Conservation (phyloP, 371 early-diverging fungal species). For the Scutellospora calospora region DNA sequence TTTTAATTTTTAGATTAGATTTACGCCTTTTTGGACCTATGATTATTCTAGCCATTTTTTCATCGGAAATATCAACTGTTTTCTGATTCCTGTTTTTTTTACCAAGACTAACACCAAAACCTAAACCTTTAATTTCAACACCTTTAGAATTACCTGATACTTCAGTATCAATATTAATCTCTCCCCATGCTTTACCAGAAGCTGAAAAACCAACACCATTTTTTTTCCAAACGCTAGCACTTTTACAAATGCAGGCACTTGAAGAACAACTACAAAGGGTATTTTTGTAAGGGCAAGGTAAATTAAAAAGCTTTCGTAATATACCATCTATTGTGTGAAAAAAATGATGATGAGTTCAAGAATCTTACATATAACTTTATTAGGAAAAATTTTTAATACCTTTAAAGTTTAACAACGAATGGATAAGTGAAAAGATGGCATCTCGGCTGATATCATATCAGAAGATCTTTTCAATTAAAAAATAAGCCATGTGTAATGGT, state of each 20-base stretch:
- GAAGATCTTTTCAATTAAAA: too few relatives aligned
- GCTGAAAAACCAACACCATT: too few relatives aligned
- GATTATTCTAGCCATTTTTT: conserved; percentile 19
- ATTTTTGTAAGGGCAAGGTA: too few relatives aligned
- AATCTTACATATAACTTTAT: background rate
- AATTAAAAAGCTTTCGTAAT: background rate
- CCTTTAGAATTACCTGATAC: too few relatives aligned
- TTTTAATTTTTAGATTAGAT: conserved; percentile 6
- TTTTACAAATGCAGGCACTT: too few relatives aligned
- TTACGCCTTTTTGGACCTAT: background rate
- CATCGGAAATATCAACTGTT: conserved; percentile 12
- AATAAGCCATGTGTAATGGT: conserved; percentile 37
- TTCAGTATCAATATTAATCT: too few relatives aligned
- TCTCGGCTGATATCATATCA: conserved; percentile 29
- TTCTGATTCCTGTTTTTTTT: conserved; percentile 20
- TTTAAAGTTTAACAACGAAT: conserved; percentile 23
- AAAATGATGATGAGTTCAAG: background rate
- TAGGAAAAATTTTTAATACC: background rate
- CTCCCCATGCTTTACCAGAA: too few relatives aligned
- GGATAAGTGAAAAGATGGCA: conserved; percentile 13
- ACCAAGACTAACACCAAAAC: too few relatives aligned
- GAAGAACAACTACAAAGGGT: too few relatives aligned
- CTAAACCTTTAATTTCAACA: too few relatives aligned
- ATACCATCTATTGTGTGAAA: background rate
- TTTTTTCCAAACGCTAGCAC: too few relatives aligned